These are phyloP conservation scores for Bidens hawaiensis DNA, from an alignment of 140 eudicot species.

Conservation along the genomic window DNA sequence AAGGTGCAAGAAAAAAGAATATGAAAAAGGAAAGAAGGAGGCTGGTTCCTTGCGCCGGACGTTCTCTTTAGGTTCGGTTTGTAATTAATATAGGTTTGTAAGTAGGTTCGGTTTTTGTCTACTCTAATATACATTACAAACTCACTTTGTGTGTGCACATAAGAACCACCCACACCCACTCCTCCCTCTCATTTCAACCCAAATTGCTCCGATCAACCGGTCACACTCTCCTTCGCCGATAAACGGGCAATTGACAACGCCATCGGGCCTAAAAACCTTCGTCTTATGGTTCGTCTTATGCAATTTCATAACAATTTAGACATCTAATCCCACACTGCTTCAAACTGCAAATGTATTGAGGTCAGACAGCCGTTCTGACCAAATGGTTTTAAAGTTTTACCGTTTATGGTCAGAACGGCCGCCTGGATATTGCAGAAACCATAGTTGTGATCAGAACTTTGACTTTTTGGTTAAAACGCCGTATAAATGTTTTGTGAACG, in stretches of 20 bases:
- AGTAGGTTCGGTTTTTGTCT: conserved; percentile 43
- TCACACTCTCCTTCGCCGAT: conserved; percentile 16
- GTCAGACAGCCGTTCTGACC: no score
- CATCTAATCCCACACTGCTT: no score
- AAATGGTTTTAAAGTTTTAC: no score
- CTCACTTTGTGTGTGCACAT: conserved; percentile 39
- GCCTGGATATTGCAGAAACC: no score
- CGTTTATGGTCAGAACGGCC: no score
- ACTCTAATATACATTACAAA: conserved; percentile 8
- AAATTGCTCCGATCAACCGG: conserved; percentile 23
- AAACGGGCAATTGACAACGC: conserved; percentile 70
- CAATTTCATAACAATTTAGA: background rate
- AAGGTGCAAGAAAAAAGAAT: conserved; percentile 15
- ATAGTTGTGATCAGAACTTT: no score
- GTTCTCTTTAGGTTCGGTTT: conserved; percentile 48
- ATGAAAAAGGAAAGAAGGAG: conserved; percentile 40
- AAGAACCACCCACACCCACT: conserved; percentile 42
- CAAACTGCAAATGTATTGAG: no score
- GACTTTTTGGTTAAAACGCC: no score
- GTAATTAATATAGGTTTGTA: conserved; percentile 36
- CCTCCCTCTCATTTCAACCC: conserved; percentile 15
- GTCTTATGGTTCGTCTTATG: conserved; percentile 52
- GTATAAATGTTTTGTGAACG: no score
- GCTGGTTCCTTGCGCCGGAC: conserved; percentile 82
- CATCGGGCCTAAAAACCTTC: conserved; percentile 55